Conservation (phyloP, 768 basidiomycete species). For the Podaxis sp. region DNA sequence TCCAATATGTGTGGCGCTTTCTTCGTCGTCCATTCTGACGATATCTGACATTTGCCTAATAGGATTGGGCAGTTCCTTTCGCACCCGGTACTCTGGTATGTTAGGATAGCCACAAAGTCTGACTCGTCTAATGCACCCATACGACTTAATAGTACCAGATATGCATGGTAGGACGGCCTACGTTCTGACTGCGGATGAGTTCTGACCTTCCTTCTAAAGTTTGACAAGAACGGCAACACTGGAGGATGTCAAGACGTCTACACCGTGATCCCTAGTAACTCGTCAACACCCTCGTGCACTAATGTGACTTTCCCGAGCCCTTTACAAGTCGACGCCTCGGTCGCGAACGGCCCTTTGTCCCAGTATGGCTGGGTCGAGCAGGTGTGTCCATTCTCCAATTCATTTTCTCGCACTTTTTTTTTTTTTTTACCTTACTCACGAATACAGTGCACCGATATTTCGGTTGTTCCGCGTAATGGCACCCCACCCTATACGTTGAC, state of each 20-base stretch:
- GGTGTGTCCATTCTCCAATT: conserved; percentile 28
- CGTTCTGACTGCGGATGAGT: background rate
- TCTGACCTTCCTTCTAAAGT: conserved; percentile 31
- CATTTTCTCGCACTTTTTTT: background rate
- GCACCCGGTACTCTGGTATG: conserved; percentile 54
- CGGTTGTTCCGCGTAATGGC: conserved; percentile 52
- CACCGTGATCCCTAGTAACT: conserved; percentile 48
- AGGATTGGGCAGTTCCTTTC: conserved; percentile 65
- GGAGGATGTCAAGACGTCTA: conserved; percentile 63
- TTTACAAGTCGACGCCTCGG: conserved; percentile 45
- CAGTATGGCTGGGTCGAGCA: conserved; percentile 61
- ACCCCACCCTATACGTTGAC: conserved; percentile 61
- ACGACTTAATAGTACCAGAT: conserved; percentile 51
- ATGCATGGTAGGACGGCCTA: conserved; percentile 53
- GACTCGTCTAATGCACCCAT: background rate
- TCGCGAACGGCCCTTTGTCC: conserved; percentile 49
- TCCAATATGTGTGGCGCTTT: conserved; percentile 44
- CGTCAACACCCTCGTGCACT: conserved; percentile 39
- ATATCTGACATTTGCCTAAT: background rate
- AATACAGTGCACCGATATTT: conserved; percentile 58
- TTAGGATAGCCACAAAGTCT: background rate
- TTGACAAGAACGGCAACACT: conserved; percentile 54
- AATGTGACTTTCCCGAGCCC: conserved; percentile 49
- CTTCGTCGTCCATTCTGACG: background rate
- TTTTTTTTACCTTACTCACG: background rate